Evolutionary conservation across 805 yeast species (phyloP).

Genomic region (Wickerhamomyces alni): DNA sequence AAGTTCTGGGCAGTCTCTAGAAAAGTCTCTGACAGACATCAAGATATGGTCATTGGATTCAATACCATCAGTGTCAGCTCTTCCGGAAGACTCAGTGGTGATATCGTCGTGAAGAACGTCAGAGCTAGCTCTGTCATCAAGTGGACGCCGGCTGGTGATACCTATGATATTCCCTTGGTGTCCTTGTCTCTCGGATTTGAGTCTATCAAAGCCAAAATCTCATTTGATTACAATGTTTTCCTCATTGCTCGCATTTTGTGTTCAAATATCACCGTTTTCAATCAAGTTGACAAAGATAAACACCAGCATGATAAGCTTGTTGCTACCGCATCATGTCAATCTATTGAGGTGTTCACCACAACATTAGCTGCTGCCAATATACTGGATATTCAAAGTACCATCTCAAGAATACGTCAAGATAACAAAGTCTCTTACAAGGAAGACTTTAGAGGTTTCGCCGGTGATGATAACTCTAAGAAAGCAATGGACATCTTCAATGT

Average conservation of each 20-base stretch:
- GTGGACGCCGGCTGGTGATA: conserved; percentile 51
- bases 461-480: conserved; percentile 7
- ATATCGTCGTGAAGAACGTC: conserved; percentile 41
- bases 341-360: conserved; percentile 61
- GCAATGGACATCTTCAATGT: conserved; percentile 22
- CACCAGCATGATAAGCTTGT: conserved; percentile 54
- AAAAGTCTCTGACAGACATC: conserved; percentile 65
- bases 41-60: conserved; percentile 57
- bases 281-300: conserved; percentile 49
- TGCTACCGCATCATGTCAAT: conserved; percentile 42
- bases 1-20: conserved; percentile 64
- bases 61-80: conserved; percentile 46
- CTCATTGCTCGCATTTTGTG: conserved; percentile 50
- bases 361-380: conserved; percentile 82
- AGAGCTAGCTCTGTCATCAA: conserved; percentile 59
- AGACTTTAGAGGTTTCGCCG: conserved; percentile 54
- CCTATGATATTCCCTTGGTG: conserved; percentile 59
- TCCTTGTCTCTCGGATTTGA: conserved; percentile 52
- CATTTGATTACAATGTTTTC: conserved; percentile 85
- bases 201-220: conserved; percentile 50
- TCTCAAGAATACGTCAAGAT: conserved; percentile 68
- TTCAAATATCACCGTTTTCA: conserved; percentile 52
- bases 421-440: conserved; percentile 68
- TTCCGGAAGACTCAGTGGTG: conserved; percentile 79
- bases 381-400: conserved; percentile 68